Percentiles rank a stretch among this genome's conserved stretches.
These are phyloP conservation scores for Jamesozyma jinghongensis DNA, from an alignment of 805 yeast species.

Conservation along the genomic window DNA sequence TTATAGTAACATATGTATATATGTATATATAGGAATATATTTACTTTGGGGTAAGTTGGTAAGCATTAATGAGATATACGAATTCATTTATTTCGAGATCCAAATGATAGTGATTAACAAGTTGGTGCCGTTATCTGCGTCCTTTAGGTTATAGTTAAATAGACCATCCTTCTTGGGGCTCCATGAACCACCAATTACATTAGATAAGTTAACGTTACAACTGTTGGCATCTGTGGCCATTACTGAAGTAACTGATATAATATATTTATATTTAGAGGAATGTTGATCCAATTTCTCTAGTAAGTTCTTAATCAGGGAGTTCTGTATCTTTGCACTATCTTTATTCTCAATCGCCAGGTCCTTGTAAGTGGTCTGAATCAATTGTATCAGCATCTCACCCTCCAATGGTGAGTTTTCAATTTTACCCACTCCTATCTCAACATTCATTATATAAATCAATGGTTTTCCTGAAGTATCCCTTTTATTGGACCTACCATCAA, in stretches of 20 bases:
- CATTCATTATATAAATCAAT: no score
- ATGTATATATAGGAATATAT: no score
- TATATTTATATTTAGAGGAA: conserved; percentile 48
- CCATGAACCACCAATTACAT: conserved; percentile 49
- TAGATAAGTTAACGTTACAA: conserved; percentile 19
- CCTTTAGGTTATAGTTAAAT: conserved; percentile 29
- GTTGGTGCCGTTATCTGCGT: conserved; percentile 9
- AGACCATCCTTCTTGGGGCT: conserved; percentile 48
- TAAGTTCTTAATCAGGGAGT: conserved; percentile 27
- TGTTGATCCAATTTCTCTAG: conserved; percentile 33
- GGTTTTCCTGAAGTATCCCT: no score
- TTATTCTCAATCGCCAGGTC: conserved; percentile 1
- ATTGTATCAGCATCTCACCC: conserved; percentile 10
- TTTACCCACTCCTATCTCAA: conserved; percentile 13
- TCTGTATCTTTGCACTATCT: conserved; percentile 7
- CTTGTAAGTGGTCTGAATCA: conserved; percentile 10
- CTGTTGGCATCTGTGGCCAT: conserved; percentile 14
- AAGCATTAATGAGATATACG: no score
- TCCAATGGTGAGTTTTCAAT: conserved; percentile 16
- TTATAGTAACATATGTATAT: no score
- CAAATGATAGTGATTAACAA: conserved; percentile 29
- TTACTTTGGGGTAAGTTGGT: no score
- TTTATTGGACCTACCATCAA: no score
- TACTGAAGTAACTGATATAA: conserved; percentile 38
- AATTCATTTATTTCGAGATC: conserved; percentile 17